Evolutionary conservation across 2,329 filamentous ascomycete species (phyloP), one percentile per base, ranked within the genome.

Genomic region (Fusarium sambucinum): DNA sequence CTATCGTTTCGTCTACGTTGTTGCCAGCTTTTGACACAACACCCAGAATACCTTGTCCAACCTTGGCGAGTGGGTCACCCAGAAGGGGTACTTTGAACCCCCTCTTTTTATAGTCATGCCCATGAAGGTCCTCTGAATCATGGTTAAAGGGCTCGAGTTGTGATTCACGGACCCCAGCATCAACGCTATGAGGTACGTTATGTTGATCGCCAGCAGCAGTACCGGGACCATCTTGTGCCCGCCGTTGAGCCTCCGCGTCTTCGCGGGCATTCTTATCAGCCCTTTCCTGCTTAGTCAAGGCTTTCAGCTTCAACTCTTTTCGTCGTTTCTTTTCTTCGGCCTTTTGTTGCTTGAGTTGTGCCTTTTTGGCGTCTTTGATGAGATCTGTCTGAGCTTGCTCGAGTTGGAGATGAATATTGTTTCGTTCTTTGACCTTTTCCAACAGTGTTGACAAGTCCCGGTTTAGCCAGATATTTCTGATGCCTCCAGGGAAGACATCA

Each of bases 391-490:
- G 91, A 2, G 95, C 95, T 11, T 80, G 80, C 75, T 99, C 96
- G 0, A 99, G 86, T 57, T 84, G 82, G 41, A 85, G 78, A 46
- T 95, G 93, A 16, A 97, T 82, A 11, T 86, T 81, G 63, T 94
- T 88, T 44, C 96, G 87, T 67, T 88, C 82, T 48, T 92, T 87
- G 45, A 98, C 91, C 77, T 98, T 98, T 64, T 94, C 91, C 46
- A 92, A 86, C 13, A 99, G 85, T 11, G 90, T 86, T 42, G 94
- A 92, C 70, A 93, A 90, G 75, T 99, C 92, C 64, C 95, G 88
- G 62, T 97, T 99, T 73, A 99, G 90, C 94, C 95, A 99, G 46
- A 99, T 92, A 71, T 98, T 98, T 62, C 93, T 89, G 75, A 99
- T 91, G 30, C 96, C 96, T 21, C 96, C 96, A 0, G 96, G 96